Evolutionary conservation across 441 rosid genomes (phyloP).

Genomic region (Breynia disticha): DNA sequence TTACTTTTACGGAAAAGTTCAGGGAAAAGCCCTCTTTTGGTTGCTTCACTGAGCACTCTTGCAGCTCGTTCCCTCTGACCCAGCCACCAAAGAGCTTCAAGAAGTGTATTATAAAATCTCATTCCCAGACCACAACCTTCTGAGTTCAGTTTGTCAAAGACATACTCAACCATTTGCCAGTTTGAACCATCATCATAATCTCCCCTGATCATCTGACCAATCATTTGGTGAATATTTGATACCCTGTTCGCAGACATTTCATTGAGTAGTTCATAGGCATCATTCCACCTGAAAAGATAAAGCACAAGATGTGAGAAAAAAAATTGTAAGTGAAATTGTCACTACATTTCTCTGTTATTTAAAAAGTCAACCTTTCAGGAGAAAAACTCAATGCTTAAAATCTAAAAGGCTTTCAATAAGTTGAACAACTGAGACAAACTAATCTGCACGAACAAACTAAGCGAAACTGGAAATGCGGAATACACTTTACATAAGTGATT

Average conservation of each 20-base stretch:
- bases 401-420: too few relatives aligned
- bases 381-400: too few relatives aligned
- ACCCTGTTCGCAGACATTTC: conserved; percentile 72
- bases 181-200: conserved; percentile 72
- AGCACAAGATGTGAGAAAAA: too few relatives aligned
- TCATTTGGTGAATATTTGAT: conserved; percentile 81
- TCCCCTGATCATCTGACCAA: conserved; percentile 91
- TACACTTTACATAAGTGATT: too few relatives aligned
- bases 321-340: too few relatives aligned
- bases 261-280: conserved; percentile 58
- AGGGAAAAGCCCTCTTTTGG: conserved; percentile 79
- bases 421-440: too few relatives aligned
- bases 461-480: too few relatives aligned
- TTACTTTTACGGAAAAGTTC: conserved; percentile 82
- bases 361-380: too few relatives aligned
- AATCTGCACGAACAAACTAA: too few relatives aligned
- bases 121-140: conserved; percentile 87
- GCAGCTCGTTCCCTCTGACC: conserved; percentile 88
- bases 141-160: conserved; percentile 72
- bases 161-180: conserved; percentile 95
- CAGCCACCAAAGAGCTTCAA: conserved; percentile 96
- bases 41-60: conserved; percentile 71
- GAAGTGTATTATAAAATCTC: conserved; percentile 81
- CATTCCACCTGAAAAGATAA: conserved; percentile 62
- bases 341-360: too few relatives aligned